Base-by-base conservation (phyloP, 2,329 filamentous ascomycete species). In the Dendrostoma leiphaemia region DNA sequence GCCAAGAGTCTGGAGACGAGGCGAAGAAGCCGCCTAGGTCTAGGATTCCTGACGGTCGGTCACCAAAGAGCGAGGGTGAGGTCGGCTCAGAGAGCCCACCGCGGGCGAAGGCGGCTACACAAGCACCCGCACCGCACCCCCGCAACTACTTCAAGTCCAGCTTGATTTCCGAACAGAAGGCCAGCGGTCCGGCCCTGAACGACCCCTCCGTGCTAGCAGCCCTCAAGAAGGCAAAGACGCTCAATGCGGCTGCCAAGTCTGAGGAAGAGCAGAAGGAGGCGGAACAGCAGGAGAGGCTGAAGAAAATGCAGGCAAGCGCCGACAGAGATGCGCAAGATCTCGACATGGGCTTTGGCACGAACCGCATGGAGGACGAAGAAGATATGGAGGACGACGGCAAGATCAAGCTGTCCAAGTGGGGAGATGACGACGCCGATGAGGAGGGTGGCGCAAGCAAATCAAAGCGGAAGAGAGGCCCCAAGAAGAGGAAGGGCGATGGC, bases 271-370 rank as follows among this genome's bases (percentile, higher is more conserved):
- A 41, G 66, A 70, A 72, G 57, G 74, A 74, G 48, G 75, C 75
- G 5, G 74, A 71, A 62, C 83, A 85, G 58, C 82, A 87, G 59
- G 85, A 85, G 47, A 85, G 88, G 7, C 83, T 86, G 48, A 87
- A 84, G 68, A 87, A 83, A 60, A 88, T 97, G 75, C 76, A 97
- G 6, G 77, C 86, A 62, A 80, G 80, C 56, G 83, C 85, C 52
- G 88, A 89, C 61, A 83, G 92, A 45, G 93, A 97, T 67, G 84
- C 91, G 45, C 86, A 93, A 54, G 93, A 99, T 71, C 81, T 99
- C 73, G 94, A 99, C 65, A 83, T 97, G 78, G 93, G 92, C 57
- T 97, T 99, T 65, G 94, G 94, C 31, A 90, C 86, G 19, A 94
- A 88, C 65, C 82, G 93, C 26, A 87, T 90, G 64, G 91, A 90